phyloP scores from a whole-genome alignment of 257 asterid genomes.

The Capsicum baccatum region DNA sequence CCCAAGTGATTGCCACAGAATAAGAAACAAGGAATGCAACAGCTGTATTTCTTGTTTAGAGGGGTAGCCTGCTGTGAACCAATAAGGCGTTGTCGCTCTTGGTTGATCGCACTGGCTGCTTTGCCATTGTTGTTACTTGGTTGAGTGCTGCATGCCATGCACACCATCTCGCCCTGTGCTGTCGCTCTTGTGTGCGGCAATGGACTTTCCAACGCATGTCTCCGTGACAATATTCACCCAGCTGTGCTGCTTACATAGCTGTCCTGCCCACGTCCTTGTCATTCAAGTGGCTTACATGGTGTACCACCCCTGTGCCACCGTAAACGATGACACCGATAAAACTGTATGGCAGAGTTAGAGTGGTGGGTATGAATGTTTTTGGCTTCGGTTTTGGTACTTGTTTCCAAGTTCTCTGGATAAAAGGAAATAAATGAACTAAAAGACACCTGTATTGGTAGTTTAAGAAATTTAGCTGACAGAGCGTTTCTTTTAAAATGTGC shows the following conservation, averaged over 20 bases:
- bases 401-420: neutral
- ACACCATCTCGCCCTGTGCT: neutral
- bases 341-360: neutral
- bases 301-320: conserved; percentile 3
- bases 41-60: neutral
- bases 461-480: neutral
- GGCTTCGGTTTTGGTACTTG: conserved; percentile 21
- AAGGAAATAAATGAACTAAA: neutral
- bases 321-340: neutral
- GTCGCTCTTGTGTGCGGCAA: neutral
- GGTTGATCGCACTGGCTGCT: neutral
- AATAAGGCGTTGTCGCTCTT: neutral
- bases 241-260: neutral
- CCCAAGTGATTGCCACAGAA: neutral
- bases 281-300: neutral
- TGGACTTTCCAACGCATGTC: neutral
- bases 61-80: neutral
- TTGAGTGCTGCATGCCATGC: neutral
- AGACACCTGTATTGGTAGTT: neutral
- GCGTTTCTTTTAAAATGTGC: neutral
- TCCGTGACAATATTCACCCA: neutral
- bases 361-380: conserved; percentile 7
- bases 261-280: conserved; percentile 5
- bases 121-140: neutral
- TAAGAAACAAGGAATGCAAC: neutral